Conservation (phyloP, 2,329 filamentous ascomycete species). For the Colletotrichum musicola region DNA sequence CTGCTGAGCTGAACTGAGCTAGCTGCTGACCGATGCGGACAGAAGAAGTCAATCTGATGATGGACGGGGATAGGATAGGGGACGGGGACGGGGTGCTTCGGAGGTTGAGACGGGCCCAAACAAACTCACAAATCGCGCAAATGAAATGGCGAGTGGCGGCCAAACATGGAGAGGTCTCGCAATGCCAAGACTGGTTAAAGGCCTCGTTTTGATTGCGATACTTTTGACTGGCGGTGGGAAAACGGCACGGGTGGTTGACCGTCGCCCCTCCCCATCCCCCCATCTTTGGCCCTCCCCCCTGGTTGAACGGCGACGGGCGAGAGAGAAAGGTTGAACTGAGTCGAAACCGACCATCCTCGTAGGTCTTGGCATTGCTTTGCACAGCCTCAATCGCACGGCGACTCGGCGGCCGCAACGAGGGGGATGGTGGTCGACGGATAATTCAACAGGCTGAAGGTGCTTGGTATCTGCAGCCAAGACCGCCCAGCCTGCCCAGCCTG, state of each 20-base stretch:
- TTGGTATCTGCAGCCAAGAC: constrained; percentile 38
- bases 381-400: constrained; percentile 35
- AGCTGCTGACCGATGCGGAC: constrained; percentile 6
- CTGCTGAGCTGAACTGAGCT: too few species aligned
- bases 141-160: constrained; percentile 21
- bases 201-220: constrained; percentile 33
- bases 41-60: constrained; percentile 23
- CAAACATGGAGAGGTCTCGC: constrained; percentile 19
- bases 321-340: constrained; percentile 23
- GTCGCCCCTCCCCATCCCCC: too few species aligned
- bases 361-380: constrained; percentile 35
- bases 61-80: constrained; percentile 22
- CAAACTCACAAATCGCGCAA: constrained; percentile 35
- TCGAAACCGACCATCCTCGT: constrained; percentile 35
- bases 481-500: constrained; percentile 31
- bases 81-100: not conserved
- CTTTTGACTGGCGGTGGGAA: constrained; percentile 12
- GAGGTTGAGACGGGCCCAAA: constrained; percentile 21
- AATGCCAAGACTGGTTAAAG: constrained; percentile 31
- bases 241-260: not conserved
- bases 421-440: too few species aligned
- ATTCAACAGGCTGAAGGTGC: constrained; percentile 22
- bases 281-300: constrained; percentile 2
- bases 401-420: constrained; percentile 29
- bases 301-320: constrained; percentile 3